Conservation (phyloP, 257 asterid genomes). For the Petunia secreta region DNA sequence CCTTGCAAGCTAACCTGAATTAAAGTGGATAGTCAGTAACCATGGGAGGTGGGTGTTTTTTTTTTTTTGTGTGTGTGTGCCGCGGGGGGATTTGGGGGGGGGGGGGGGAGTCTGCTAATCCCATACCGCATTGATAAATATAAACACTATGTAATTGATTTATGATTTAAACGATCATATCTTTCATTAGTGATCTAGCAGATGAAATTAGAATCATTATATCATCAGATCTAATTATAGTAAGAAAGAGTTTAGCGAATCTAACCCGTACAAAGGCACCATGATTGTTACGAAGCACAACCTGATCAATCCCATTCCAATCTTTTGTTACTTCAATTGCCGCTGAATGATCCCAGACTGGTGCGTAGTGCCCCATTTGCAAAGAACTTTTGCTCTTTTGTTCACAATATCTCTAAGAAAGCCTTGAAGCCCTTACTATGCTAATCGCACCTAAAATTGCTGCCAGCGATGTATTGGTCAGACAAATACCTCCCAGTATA, state of each 20-base stretch:
- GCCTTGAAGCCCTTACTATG: conserved; percentile 30
- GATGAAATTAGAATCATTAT: conserved; percentile 22
- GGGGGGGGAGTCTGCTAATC: background rate
- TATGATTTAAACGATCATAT: background rate
- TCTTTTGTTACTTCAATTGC: conserved; percentile 75
- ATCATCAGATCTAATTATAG: conserved; percentile 16
- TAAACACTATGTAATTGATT: background rate
- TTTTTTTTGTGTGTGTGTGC: no score
- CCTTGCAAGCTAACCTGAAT: conserved; percentile 87
- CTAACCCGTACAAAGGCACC: conserved; percentile 91
- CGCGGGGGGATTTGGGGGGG: background rate
- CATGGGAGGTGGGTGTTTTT: background rate
- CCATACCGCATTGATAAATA: background rate
- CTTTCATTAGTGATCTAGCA: conserved; percentile 17
- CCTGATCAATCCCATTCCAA: conserved; percentile 89
- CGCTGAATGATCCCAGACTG: conserved; percentile 74
- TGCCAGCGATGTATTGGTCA: conserved; percentile 8
- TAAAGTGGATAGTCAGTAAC: conserved; percentile 23
- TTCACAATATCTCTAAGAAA: conserved; percentile 30
- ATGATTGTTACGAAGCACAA: conserved; percentile 71
- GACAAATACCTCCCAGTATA: background rate
- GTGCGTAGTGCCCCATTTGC: conserved; percentile 83
- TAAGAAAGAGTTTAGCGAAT: conserved; percentile 31
- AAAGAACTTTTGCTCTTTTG: conserved; percentile 20
- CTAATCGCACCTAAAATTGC: conserved; percentile 28